Evolutionary conservation across 805 yeast species (phyloP).

Genomic region (Ogataea paraovalis): DNA sequence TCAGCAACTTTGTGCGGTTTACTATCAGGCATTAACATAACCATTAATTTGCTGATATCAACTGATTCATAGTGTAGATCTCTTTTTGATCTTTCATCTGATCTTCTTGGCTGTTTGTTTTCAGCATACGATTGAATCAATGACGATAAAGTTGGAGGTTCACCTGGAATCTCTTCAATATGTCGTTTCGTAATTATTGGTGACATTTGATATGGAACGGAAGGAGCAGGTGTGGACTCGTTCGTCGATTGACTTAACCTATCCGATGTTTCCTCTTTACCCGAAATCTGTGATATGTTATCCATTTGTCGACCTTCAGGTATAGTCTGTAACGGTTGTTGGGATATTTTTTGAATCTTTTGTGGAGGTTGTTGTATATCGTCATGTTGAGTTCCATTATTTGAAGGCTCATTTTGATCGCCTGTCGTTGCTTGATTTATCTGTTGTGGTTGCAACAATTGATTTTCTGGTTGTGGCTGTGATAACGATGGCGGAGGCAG

Average conservation of each 20-base stretch:
- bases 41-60: slow-evolving; percentile 41
- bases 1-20: slow-evolving; percentile 53
- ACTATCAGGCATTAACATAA: slow-evolving; percentile 45
- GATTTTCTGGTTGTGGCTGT: too few relatives aligned
- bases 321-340: not conserved
- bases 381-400: not conserved
- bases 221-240: not conserved
- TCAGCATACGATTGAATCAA: slow-evolving; percentile 27
- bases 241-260: not conserved
- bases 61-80: slow-evolving; percentile 34
- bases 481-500: not conserved
- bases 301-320: not conserved
- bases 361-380: slow-evolving; percentile 11
- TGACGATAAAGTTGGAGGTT: slow-evolving; percentile 27
- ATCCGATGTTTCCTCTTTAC: not conserved
- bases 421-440: too few relatives aligned
- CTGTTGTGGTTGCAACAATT: slow-evolving; percentile 21
- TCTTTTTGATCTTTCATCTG: slow-evolving; percentile 26
- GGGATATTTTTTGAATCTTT: slow-evolving; percentile 11
- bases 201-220: not conserved
- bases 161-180: slow-evolving; percentile 17
- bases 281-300: not conserved
- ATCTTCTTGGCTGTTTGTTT: slow-evolving; percentile 21
- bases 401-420: not conserved
- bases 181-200: slow-evolving; percentile 11